These are phyloP conservation scores for Podaxis rugospora DNA, from an alignment of 768 basidiomycete species.

Conservation along the genomic window DNA sequence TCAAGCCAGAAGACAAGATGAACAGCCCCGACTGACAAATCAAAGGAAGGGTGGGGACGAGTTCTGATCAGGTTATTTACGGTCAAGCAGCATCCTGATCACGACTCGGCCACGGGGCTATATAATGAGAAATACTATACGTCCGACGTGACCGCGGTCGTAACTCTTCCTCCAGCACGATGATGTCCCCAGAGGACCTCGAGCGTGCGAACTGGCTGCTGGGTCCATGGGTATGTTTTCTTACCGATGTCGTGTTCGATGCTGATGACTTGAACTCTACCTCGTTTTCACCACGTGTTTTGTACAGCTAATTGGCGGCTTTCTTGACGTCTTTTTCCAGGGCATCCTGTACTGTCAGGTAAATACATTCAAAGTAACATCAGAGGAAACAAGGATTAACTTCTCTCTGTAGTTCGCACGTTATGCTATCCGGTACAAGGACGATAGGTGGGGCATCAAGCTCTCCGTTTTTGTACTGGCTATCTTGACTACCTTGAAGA, in stretches of 20 bases:
- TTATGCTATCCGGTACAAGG: slow-evolving; percentile 21
- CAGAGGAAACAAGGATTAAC: not conserved
- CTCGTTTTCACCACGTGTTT: not conserved
- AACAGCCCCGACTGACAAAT: not conserved
- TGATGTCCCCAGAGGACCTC: slow-evolving; percentile 22
- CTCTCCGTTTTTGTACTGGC: slow-evolving; percentile 21
- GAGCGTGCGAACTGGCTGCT: slow-evolving; percentile 22
- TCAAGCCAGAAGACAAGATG: too few species aligned
- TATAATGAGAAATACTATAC: not conserved
- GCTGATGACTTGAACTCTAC: not conserved
- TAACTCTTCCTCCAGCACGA: not conserved
- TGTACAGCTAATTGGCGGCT: slow-evolving; percentile 25
- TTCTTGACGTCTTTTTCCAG: slow-evolving; percentile 25
- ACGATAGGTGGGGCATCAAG: slow-evolving; percentile 19
- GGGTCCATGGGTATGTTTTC: slow-evolving; percentile 27
- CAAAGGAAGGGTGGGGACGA: not conserved
- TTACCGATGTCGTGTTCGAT: not conserved
- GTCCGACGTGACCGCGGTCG: not conserved
- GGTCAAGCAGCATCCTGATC: not conserved
- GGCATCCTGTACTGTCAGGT: slow-evolving; percentile 29
- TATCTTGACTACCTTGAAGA: slow-evolving; percentile 25
- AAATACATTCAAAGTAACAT: not conserved
- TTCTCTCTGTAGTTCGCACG: slow-evolving; percentile 20
- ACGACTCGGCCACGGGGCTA: not conserved
- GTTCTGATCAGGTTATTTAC: not conserved